These are phyloP conservation scores for Volvox africanus DNA, from an alignment of 139 green algal species.

Conservation along the genomic window DNA sequence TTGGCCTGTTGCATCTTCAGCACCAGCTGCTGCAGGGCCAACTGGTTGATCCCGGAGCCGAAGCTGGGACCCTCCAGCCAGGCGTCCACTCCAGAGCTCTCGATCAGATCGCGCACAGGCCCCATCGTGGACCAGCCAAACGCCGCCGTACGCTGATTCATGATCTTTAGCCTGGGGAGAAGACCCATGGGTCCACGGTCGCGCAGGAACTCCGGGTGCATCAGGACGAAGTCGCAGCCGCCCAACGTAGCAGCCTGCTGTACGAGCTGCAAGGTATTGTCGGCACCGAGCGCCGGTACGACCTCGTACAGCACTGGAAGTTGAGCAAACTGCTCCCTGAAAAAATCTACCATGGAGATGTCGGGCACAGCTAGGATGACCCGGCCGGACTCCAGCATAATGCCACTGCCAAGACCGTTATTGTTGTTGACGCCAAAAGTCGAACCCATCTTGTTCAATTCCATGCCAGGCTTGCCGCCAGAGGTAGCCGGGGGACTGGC, in stretches of 20 bases:
- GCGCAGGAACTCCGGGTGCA: constrained; percentile 68
- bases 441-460: constrained; percentile 20
- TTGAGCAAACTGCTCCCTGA: constrained; percentile 62
- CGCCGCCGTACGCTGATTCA: constrained; percentile 49
- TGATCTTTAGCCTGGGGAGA: constrained; percentile 25
- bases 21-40: constrained; percentile 38
- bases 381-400: constrained; percentile 41
- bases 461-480: constrained; percentile 16
- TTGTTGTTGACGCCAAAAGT: neutral
- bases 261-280: constrained; percentile 56
- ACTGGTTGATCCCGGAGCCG: constrained; percentile 43
- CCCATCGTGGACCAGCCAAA: constrained; percentile 61
- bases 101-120: constrained; percentile 59
- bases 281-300: constrained; percentile 57
- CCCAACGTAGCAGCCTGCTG: constrained; percentile 62
- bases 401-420: neutral
- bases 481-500: too few species aligned
- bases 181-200: constrained; percentile 45
- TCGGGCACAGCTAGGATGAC: constrained; percentile 65
- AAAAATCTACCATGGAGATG: constrained; percentile 65
- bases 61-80: constrained; percentile 66
- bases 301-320: constrained; percentile 60
- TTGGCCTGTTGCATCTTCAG: constrained; percentile 53
- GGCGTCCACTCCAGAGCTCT: constrained; percentile 56
- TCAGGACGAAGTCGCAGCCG: constrained; percentile 64